These are phyloP conservation scores for Juglanconis oblonga DNA, from an alignment of 2,329 filamentous ascomycete species.

Conservation along the genomic window DNA sequence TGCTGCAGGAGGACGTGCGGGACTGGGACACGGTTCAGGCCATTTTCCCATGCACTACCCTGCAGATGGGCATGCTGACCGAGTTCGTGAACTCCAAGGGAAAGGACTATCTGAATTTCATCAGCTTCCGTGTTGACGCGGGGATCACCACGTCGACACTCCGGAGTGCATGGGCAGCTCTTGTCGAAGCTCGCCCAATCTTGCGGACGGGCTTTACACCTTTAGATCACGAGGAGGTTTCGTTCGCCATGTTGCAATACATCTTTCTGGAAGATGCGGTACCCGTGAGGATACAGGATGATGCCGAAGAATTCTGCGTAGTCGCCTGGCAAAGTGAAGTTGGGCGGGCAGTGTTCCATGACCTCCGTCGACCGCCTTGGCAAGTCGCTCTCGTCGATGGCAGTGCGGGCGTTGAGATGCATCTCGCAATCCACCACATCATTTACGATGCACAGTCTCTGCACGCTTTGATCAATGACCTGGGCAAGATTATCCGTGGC, in stretches of 20 bases:
- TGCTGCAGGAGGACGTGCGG: constrained; percentile 26
- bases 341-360: constrained; percentile 32
- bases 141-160: constrained; percentile 40
- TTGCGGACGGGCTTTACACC: constrained; percentile 72
- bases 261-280: constrained; percentile 8
- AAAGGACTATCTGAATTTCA: constrained; percentile 71
- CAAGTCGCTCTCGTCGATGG: constrained; percentile 46
- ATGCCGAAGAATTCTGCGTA: constrained; percentile 26
- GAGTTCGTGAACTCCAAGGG: constrained; percentile 69
- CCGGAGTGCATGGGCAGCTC: constrained; percentile 55
- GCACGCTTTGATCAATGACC: constrained; percentile 58
- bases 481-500: constrained; percentile 41
- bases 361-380: constrained; percentile 62
- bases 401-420: constrained; percentile 29
- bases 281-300: constrained; percentile 21
- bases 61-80: constrained; percentile 77
- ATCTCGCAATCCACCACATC: constrained; percentile 68
- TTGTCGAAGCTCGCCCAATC: constrained; percentile 61
- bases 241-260: constrained; percentile 76
- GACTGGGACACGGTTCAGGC: constrained; percentile 43
- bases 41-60: constrained; percentile 72
- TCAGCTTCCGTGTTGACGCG: constrained; percentile 49
- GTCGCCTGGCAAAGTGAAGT: constrained; percentile 36
- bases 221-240: constrained; percentile 54
- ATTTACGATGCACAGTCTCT: constrained; percentile 83